phyloP scores from a whole-genome alignment of 139 green algal genomes.

The Spirogloea muscicola region DNA sequence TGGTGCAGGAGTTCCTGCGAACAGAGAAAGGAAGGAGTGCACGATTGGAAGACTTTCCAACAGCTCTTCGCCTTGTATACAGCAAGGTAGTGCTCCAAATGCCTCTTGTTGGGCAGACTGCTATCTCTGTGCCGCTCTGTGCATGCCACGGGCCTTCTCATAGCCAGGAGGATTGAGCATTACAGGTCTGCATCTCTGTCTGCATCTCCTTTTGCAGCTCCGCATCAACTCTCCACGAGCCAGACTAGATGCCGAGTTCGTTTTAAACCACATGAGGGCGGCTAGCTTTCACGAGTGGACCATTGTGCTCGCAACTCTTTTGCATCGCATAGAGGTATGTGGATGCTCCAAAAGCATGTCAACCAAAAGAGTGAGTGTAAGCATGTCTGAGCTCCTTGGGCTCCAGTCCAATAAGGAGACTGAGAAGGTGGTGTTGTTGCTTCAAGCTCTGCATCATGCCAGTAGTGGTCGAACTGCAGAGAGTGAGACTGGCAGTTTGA shows the following conservation, averaged over 20 bases:
- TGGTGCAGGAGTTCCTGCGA: conserved; percentile 41
- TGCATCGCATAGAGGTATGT: conserved; percentile 22
- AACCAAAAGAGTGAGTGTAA: background rate
- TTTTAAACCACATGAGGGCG: conserved; percentile 35
- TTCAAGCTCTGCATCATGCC: background rate
- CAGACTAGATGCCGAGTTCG: conserved; percentile 40
- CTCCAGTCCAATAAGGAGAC: too few species aligned
- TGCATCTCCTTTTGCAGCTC: background rate
- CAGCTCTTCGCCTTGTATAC: conserved; percentile 26
- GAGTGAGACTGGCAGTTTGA: background rate
- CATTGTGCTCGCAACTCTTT: conserved; percentile 42
- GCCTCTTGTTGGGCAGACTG: background rate
- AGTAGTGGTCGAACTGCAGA: background rate
- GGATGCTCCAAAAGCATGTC: background rate
- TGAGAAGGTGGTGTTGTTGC: too few species aligned
- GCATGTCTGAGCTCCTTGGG: background rate
- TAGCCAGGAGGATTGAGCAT: background rate
- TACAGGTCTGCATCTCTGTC: too few species aligned
- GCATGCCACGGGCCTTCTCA: background rate
- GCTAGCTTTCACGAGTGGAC: conserved; percentile 47
- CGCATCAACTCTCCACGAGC: background rate
- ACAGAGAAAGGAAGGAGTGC: conserved; percentile 15
- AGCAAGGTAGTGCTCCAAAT: conserved; percentile 23
- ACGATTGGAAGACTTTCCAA: conserved; percentile 46
- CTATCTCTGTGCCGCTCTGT: background rate